Conservation (phyloP, 2,329 filamentous ascomycete genomes). For the Fragosphaeria purpurea region DNA sequence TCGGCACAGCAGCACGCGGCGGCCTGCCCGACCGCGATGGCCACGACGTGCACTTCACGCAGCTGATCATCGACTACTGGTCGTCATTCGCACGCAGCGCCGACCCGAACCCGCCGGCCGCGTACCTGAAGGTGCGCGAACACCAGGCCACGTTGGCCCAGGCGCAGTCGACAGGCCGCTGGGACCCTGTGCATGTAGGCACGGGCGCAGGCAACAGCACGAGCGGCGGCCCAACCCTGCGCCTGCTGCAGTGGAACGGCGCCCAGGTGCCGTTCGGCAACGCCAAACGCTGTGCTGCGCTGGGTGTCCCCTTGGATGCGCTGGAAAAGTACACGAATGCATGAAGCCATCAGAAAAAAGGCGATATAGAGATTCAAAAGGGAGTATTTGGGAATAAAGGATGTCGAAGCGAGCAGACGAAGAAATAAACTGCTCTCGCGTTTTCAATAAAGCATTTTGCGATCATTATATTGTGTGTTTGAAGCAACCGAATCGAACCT, state of each 20-base stretch:
- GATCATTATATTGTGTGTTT: no score
- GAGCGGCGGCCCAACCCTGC: constrained; percentile 11
- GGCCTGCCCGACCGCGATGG: constrained; percentile 26
- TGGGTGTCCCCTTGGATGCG: constrained; percentile 14
- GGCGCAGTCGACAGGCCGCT: constrained; percentile 17
- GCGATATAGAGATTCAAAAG: no score
- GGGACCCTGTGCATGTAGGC: constrained; percentile 21
- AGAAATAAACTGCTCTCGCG: no score
- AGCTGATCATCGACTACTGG: constrained; percentile 26
- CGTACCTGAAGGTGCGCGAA: constrained; percentile 21
- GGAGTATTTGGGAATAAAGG: no score
- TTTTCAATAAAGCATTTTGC: no score
- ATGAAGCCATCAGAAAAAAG: no score
- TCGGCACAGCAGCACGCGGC: constrained; percentile 23
- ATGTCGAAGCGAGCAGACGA: no score
- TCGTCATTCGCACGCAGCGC: constrained; percentile 22
- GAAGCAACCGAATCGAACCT: no score
- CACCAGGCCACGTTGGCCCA: constrained; percentile 20
- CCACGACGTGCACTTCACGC: constrained; percentile 23
- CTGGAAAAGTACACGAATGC: constrained; percentile 5
- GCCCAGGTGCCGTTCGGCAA: constrained; percentile 15
- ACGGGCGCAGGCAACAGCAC: constrained; percentile 18
- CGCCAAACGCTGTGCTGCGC: constrained; percentile 13
- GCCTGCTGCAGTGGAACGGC: constrained; percentile 20
- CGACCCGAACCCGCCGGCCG: constrained; percentile 21